phyloP scores from a whole-genome alignment of 768 basidiomycete genomes.

The Trametes cingulata region DNA sequence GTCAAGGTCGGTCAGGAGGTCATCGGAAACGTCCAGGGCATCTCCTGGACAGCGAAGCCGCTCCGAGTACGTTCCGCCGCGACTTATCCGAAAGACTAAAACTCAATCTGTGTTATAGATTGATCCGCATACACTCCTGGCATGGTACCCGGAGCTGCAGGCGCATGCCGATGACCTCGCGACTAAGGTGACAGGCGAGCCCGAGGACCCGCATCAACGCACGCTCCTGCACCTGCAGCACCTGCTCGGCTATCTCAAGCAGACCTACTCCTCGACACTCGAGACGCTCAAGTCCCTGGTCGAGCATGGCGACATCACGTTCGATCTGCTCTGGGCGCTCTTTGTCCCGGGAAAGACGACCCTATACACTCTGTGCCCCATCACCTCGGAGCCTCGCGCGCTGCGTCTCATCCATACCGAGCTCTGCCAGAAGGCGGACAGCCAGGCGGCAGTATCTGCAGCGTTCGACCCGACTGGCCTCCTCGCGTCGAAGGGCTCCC shows the following conservation, averaged over 20 bases:
- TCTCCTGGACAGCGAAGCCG: constrained; percentile 62
- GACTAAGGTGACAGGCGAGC: constrained; percentile 33
- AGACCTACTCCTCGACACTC: constrained; percentile 52
- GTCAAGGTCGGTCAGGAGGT: constrained; percentile 59
- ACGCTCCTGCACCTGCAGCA: constrained; percentile 49
- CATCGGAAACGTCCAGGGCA: constrained; percentile 56
- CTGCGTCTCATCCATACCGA: constrained; percentile 48
- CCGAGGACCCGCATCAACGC: constrained; percentile 40
- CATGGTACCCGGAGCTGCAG: constrained; percentile 49
- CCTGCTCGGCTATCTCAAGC: constrained; percentile 49
- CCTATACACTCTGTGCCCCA: constrained; percentile 53
- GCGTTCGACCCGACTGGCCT: constrained; percentile 27
- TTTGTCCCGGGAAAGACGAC: constrained; percentile 52
- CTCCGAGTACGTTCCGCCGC: constrained; percentile 43
- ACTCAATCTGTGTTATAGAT: constrained; percentile 36
- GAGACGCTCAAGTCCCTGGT: constrained; percentile 49
- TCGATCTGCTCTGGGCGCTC: constrained; percentile 56
- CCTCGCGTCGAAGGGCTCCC: constrained; percentile 12
- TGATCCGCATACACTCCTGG: constrained; percentile 57
- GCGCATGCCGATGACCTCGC: constrained; percentile 44
- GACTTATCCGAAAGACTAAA: neutral
- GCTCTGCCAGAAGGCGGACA: constrained; percentile 31
- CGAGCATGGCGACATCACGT: constrained; percentile 59
- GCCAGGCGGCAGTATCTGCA: constrained; percentile 15
- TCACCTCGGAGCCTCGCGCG: constrained; percentile 55